Conservation (phyloP, 495 filamentous ascomycete genomes). For the Acidiella bohemica region DNA sequence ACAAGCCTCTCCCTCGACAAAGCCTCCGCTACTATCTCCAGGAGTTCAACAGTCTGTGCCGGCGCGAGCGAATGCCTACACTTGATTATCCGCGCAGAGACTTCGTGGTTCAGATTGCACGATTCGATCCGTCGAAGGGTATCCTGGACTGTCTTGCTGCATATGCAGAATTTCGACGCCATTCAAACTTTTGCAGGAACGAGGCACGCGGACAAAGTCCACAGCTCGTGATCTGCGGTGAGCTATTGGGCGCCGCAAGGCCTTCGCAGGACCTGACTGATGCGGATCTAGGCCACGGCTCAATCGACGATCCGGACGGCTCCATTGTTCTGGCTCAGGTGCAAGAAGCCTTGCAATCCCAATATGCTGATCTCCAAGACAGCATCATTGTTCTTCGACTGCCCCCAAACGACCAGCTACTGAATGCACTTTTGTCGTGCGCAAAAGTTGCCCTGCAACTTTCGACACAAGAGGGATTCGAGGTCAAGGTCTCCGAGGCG, state of each 20-base stretch:
- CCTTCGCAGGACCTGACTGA: too few species aligned
- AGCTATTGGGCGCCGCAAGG: too few species aligned
- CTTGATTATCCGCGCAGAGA: constrained; percentile 56
- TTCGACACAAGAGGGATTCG: constrained; percentile 76
- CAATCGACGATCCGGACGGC: constrained; percentile 74
- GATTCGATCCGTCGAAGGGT: constrained; percentile 79
- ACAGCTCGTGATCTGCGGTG: constrained; percentile 62
- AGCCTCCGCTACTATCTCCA: constrained; percentile 63
- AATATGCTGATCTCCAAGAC: constrained; percentile 33
- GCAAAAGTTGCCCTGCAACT: constrained; percentile 65
- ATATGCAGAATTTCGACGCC: constrained; percentile 57
- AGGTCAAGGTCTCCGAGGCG: constrained; percentile 81
- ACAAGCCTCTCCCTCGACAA: constrained; percentile 63
- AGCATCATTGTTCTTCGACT: constrained; percentile 66
- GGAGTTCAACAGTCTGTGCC: constrained; percentile 52
- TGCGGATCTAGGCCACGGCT: too few species aligned
- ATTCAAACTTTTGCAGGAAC: constrained; percentile 9
- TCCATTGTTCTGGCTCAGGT: constrained; percentile 29
- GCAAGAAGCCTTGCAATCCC: constrained; percentile 42
- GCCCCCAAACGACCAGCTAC: constrained; percentile 62
- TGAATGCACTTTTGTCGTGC: constrained; percentile 64
- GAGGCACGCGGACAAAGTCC: constrained; percentile 35
- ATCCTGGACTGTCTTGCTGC: constrained; percentile 67
- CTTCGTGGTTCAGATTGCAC: constrained; percentile 71
- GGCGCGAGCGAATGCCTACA: constrained; percentile 40